Percentiles rank a stretch among this genome's conserved stretches.
Conservation (phyloP, 1,284 basidiomycete genomes). For the Boletus smithii region DNA sequence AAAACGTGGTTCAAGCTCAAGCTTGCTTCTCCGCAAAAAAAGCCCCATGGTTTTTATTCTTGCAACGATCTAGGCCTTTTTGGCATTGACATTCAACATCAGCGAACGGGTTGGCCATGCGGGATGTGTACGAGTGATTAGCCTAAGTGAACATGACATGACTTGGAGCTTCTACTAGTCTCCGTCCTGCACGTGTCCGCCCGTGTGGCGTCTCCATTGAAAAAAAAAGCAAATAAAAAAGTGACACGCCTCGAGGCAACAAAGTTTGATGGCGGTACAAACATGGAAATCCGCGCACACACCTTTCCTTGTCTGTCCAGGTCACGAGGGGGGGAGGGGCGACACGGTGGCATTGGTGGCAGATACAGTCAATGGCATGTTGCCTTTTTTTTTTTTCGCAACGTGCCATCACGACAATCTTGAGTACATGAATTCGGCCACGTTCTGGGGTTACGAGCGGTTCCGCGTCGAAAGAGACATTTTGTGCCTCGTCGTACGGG, state of each 20-base stretch:
- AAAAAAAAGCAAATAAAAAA: slow-evolving; percentile 4
- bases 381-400: slow-evolving; percentile 4
- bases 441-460: slow-evolving; percentile 30
- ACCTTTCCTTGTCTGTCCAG: slow-evolving; percentile 6
- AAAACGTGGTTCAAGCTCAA: slow-evolving; percentile 5
- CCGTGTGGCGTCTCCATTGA: slow-evolving; percentile 6
- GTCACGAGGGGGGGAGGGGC: slow-evolving; percentile 14
- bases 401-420: slow-evolving; percentile 10
- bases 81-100: slow-evolving; percentile 13
- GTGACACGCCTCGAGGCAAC: slow-evolving; percentile 26
- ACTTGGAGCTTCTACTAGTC: background rate
- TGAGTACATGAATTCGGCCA: slow-evolving; percentile 11
- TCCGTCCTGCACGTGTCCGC: slow-evolving; percentile 19
- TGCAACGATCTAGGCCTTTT: background rate
- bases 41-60: background rate
- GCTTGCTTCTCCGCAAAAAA: background rate
- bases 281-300: slow-evolving; percentile 4
- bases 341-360: slow-evolving; percentile 3
- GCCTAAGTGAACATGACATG: background rate
- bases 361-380: slow-evolving; percentile 14
- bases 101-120: slow-evolving; percentile 17
- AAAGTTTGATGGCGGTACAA: slow-evolving; percentile 29
- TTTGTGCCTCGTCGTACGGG: too few relatives aligned
- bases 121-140: background rate
- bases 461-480: slow-evolving; percentile 9